Percentiles rank a stretch among this genome's conserved stretches.
These are phyloP conservation scores for Pseudofabraea citricarpa DNA, from an alignment of 2,329 filamentous ascomycete genomes.

Conservation along the genomic window DNA sequence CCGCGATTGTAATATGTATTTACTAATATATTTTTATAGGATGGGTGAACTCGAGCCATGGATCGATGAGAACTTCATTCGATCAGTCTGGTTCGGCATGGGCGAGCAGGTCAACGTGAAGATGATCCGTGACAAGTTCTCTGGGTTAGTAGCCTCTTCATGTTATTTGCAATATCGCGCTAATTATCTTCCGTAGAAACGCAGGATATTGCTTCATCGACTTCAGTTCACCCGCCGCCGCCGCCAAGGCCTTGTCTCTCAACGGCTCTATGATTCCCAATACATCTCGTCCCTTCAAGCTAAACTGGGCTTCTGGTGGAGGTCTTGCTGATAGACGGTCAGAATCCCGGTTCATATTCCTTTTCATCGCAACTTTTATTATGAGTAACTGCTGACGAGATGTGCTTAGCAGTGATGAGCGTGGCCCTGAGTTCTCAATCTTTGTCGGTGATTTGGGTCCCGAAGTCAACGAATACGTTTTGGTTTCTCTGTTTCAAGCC, in stretches of 20 bases:
- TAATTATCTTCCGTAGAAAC: slow-evolving; percentile 53
- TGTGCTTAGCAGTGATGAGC: slow-evolving; percentile 69
- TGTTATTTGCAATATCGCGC: slow-evolving; percentile 5
- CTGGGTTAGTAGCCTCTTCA: slow-evolving; percentile 60
- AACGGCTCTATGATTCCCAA: slow-evolving; percentile 91
- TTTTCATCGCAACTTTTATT: slow-evolving; percentile 7
- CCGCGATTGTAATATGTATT: neutral
- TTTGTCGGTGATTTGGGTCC: slow-evolving; percentile 97
- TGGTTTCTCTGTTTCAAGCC: slow-evolving; percentile 94
- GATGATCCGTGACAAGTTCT: slow-evolving; percentile 99
- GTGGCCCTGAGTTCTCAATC: slow-evolving; percentile 93
- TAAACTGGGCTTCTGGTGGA: slow-evolving; percentile 98
- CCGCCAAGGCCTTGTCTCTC: slow-evolving; percentile 82
- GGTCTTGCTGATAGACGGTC: slow-evolving; percentile 90
- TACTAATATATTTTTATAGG: slow-evolving; percentile 45
- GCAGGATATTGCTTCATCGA: slow-evolving; percentile 99
- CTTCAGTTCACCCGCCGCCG: slow-evolving; percentile 76
- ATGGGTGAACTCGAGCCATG: slow-evolving; percentile 99
- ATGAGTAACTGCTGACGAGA: too few relatives aligned
- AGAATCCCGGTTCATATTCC: slow-evolving; percentile 31
- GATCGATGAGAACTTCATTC: slow-evolving; percentile 99
- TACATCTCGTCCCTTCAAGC: slow-evolving; percentile 92
- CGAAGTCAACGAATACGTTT: slow-evolving; percentile 96
- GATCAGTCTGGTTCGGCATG: slow-evolving; percentile 85
- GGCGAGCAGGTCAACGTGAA: slow-evolving; percentile 96